Base-by-base conservation (phyloP, 1,139 yeast species). In the Debaryomyces udenii region DNA sequence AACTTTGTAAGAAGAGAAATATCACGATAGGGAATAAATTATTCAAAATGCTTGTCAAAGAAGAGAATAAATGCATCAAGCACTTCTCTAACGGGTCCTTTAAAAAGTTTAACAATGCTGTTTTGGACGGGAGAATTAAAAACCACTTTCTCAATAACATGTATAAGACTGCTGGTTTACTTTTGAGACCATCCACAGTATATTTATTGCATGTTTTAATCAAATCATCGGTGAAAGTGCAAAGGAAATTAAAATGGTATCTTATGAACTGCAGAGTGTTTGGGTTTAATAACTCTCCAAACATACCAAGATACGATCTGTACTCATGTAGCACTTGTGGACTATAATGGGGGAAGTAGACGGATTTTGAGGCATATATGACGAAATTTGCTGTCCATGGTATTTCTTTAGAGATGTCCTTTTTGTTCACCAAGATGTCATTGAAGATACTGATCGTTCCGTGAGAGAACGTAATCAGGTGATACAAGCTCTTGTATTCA, bases 81-180 rank as follows among this genome's bases (percentile, higher is more conserved):
- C 57, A 40, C 14, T 47, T 48, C 30, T 57, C 58, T 3, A 55
- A 24, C 2, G 61, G 57, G 38, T 55, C 51, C 4, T 37, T 40
- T 9, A 51, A 31, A 16, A 40, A 34, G 3, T 47, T 48, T 9
- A 53, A 27, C 1, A 59, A 17, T 17, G 51, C 52, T 2, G 57
- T 38, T 23, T 44, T 49, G n/a, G 62, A 45, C 0, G 70, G 68
- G 2, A 57, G 32, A 9, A 59, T 60, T 4, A 57, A 45, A 20
- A 61, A 43, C 64, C 67, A 64, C n/a, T 46, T 46, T 31, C 68
- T 49, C 18, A 64, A 47, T 3, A 61, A 33, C 15, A 46, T 44
- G 42, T 59, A 63, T 13, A 61, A 38, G 6, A 46, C 11, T 6
- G 14, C 17, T 9, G 39, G 39, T 26, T 26, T 26, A 11, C n/a